Percentiles rank a stretch among this genome's conserved stretches.
These are phyloP conservation scores for Cercospora janseana DNA, from an alignment of 2,329 filamentous ascomycete genomes.

Conservation along the genomic window DNA sequence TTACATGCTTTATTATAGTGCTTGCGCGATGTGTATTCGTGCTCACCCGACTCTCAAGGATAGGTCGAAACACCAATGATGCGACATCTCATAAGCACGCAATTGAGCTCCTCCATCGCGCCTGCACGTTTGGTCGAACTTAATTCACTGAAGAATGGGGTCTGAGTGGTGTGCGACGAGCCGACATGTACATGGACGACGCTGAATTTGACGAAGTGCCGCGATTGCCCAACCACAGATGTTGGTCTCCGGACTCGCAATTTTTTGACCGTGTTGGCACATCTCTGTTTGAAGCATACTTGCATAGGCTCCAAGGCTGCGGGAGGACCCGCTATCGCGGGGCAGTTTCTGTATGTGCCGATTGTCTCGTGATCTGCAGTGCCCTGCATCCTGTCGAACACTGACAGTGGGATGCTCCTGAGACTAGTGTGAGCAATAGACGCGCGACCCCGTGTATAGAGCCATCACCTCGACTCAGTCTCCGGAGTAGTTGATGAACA, in stretches of 20 bases:
- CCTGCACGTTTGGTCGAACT: constrained; percentile 10
- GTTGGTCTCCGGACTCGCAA: neutral
- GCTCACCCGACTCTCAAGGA: neutral
- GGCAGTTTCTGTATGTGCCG: too few species aligned
- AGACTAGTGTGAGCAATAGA: too few species aligned
- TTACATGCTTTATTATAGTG: constrained; percentile 3
- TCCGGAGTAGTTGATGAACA: too few species aligned
- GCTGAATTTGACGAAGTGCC: constrained; percentile 1
- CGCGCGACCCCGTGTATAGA: too few species aligned
- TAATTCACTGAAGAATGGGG: constrained; percentile 1
- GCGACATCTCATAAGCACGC: constrained; percentile 14
- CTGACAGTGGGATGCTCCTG: too few species aligned
- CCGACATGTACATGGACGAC: constrained; percentile 3
- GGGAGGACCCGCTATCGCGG: too few species aligned
- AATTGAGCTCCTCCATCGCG: constrained; percentile 18
- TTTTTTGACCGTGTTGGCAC: too few species aligned
- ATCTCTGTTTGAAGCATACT: neutral
- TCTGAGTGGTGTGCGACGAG: constrained; percentile 13
- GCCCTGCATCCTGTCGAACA: too few species aligned
- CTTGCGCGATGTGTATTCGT: constrained; percentile 1
- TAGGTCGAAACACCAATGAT: neutral
- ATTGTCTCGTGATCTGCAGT: too few species aligned
- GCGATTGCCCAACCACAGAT: constrained; percentile 13
- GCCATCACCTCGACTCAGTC: too few species aligned
- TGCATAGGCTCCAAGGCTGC: too few species aligned